Base-by-base conservation (phyloP, 2,329 filamentous ascomycete genomes). In the Penicillium freii region DNA sequence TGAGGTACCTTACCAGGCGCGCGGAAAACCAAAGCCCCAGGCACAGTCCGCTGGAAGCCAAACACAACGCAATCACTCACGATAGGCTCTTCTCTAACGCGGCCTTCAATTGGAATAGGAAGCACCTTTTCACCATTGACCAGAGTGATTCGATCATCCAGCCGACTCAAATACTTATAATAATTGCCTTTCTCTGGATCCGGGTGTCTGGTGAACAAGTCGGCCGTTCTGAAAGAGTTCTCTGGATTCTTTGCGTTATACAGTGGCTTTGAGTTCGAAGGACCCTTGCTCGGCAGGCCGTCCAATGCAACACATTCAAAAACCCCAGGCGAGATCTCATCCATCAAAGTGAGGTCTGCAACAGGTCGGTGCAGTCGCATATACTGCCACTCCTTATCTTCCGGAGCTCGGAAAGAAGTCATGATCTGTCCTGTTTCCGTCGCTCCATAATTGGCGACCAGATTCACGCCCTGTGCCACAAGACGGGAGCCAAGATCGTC, bases 381-480 rank as follows among this genome's bases (percentile, higher is more conserved):
- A 60, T 86, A 88, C 62, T 85, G 82, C 86, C 86, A 88, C 2
- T 77, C 80, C 21, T 77, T 80, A 66, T 87, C 85, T 1, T 72
- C 78, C 2, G 71, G 65, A 0, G 78, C 73, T 11, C 84, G 77
- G 60, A 82, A 81, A 0, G 83, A 85, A 2, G 83, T 86, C 81
- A 86, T 85, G 10, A 87, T 71, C 64, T 84, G 80, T 10, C 84
- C 84, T 0, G 80, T 82, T 64, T 87, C 85, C 0, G 85, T 87
- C 1, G 79, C 81, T 40, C 68, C 68, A 25, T 70, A 70, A 47
- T 69, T 86, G 62, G 54, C 83, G 25, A 69, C 65, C 25, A 70
- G 50, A n/a, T 65, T 80, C 2, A 87, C 80, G 0, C 83, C 83
- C 1, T 77, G 71, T 0, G 75, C 67, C 0, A 84, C 80, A 1